phyloP scores from a whole-genome alignment of 2,329 filamentous ascomycete species.

The Malbranchea zuffiana region DNA sequence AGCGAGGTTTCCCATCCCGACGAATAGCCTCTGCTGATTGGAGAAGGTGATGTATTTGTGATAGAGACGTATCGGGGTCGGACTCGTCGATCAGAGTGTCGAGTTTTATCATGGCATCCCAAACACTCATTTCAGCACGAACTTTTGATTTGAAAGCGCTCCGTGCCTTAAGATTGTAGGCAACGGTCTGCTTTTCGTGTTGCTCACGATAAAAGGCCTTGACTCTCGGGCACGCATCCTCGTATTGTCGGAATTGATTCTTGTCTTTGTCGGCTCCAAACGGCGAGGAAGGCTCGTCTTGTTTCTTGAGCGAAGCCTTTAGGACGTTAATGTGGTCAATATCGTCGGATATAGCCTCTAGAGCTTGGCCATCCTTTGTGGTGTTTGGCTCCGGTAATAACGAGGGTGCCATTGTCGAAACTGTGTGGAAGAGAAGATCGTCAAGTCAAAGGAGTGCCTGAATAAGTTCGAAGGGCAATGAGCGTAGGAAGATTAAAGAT shows the following conservation, averaged over 20 bases:
- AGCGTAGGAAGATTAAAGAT: too few relatives aligned
- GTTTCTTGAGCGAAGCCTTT: slow-evolving; percentile 31
- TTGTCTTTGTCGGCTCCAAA: slow-evolving; percentile 11
- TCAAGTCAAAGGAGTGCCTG: too few relatives aligned
- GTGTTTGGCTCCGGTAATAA: background rate
- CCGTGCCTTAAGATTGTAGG: slow-evolving; percentile 78
- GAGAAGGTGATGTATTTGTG: slow-evolving; percentile 80
- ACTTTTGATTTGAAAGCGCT: slow-evolving; percentile 56
- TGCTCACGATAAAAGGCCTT: slow-evolving; percentile 66
- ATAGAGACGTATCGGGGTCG: slow-evolving; percentile 77
- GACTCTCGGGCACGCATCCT: slow-evolving; percentile 64
- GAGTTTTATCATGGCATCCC: slow-evolving; percentile 87
- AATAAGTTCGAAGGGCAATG: too few relatives aligned
- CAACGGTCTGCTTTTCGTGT: slow-evolving; percentile 39
- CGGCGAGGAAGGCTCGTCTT: background rate
- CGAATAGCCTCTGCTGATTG: slow-evolving; percentile 89
- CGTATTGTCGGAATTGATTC: slow-evolving; percentile 60
- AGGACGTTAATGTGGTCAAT: slow-evolving; percentile 52
- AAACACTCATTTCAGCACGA: slow-evolving; percentile 70
- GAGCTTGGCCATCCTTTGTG: slow-evolving; percentile 4
- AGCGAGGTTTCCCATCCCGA: slow-evolving; percentile 45
- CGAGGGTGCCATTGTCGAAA: slow-evolving; percentile 13
- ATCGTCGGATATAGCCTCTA: slow-evolving; percentile 35
- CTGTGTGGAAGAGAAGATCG: too few relatives aligned
- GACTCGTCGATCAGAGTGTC: slow-evolving; percentile 85